A percentile compares a stretch with the other conserved stretches of the same genome.
These are phyloP conservation scores for Ceratobasidium sp. DNA, from an alignment of 1,284 basidiomycete species.

Conservation along the genomic window DNA sequence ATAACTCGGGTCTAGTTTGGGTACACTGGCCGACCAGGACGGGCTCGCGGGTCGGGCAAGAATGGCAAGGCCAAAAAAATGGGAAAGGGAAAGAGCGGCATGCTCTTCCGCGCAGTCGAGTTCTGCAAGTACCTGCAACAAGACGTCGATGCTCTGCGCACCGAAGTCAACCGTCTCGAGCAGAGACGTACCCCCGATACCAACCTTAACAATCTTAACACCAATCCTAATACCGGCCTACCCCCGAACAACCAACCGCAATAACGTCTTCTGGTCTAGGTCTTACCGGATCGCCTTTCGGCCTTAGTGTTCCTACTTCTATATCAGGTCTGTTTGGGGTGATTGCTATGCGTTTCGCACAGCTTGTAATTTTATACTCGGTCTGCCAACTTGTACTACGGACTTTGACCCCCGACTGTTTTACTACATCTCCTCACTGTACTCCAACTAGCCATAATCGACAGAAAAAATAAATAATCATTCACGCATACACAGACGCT, in stretches of 20 bases:
- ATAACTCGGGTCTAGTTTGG: conserved; percentile 9
- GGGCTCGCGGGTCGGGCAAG: conserved; percentile 46
- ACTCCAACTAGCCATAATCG: too few species aligned
- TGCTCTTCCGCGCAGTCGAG: conserved; percentile 44
- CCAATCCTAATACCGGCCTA: not conserved
- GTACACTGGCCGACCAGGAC: conserved; percentile 27
- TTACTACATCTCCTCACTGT: too few species aligned
- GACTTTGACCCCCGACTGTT: too few species aligned
- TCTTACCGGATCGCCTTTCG: too few species aligned
- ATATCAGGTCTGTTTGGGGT: not conserved
- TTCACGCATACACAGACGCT: conserved; percentile 1
- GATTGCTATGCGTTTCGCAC: not conserved
- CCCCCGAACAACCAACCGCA: too few species aligned
- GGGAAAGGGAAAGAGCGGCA: conserved; percentile 47
- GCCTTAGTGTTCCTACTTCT: too few species aligned
- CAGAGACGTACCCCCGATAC: too few species aligned
- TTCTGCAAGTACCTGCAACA: conserved; percentile 42
- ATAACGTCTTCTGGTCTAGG: not conserved
- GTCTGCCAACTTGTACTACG: too few species aligned
- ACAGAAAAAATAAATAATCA: too few species aligned
- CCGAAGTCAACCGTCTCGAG: conserved; percentile 42
- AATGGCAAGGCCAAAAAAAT: conserved; percentile 45
- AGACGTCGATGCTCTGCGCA: conserved; percentile 40
- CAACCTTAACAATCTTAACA: not conserved
- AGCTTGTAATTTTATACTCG: too few species aligned